Evolutionary conservation across 2,329 filamentous ascomycete genomes (phyloP), one percentile per base, ranked within the genome.

Genomic region (Fusarium globosum): DNA sequence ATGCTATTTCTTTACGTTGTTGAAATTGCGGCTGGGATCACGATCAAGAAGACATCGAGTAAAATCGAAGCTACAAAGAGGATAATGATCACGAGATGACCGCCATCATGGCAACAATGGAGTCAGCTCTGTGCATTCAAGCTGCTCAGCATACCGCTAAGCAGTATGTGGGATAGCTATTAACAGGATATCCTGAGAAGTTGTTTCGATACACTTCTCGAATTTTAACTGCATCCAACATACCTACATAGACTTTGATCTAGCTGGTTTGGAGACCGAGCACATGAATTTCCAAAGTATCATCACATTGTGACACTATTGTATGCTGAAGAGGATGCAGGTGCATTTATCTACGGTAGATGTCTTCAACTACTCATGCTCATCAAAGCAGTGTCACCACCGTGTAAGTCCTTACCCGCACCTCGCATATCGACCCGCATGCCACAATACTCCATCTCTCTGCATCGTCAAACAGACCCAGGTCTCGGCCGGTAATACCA

Each of bases 401-500:
- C 26, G 45, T 68, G 39, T 42, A 63, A 63, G 63, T 68, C 67
- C 56, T 72, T 35, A 63, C 52, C 48, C 57, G 71, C 63, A 68
- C 49, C 57, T 60, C 30, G 68, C 67, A 72, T 62, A 48, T 58
- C 60, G 52, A 68, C 71, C 63, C 71, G 63, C 71, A 74, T 71
- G 43, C 65, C 35, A 26, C 56, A 55, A 26, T 57, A 30, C 61
- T 53, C 71, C 71, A 28, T 74, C 39, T 42, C 48, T 33, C 38
- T 72, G 59, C 71, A 46, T 72, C 43, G 49, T 52, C 53, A 46
- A 49, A 56, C 46, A 59, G 58, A 57, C 63, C 51, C 51, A 68
- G 68, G 71, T 74, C 71, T 74, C 71, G 71, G 71, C 71, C 68
- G 71, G 71, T 69, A 73, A 53, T 72, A 68, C 65, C 51, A 74